phyloP scores from a whole-genome alignment of 768 basidiomycete genomes.

The Kwoniella sp. region DNA sequence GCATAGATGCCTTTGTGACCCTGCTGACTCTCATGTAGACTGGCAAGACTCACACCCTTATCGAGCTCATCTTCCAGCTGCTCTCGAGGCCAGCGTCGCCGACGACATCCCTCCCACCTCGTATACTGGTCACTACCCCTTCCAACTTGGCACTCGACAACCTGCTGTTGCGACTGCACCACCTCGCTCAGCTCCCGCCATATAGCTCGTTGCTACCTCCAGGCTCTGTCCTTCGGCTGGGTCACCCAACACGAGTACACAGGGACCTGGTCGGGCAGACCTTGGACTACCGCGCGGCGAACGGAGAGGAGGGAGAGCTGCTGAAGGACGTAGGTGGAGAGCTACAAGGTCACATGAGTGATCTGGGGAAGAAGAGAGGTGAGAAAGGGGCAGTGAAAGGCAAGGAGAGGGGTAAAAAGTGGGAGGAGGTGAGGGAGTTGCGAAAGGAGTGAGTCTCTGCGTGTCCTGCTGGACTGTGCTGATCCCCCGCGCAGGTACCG shows the following conservation, averaged over 20 bases:
- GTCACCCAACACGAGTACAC: conserved; percentile 92
- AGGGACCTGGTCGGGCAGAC: conserved; percentile 52
- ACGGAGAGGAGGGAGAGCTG: conserved; percentile 62
- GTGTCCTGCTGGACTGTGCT: background rate
- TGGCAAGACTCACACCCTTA: conserved; percentile 91
- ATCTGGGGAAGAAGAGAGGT: conserved; percentile 62
- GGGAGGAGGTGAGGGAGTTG: conserved; percentile 53
- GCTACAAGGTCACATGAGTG: conserved; percentile 63
- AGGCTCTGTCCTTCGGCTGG: conserved; percentile 68
- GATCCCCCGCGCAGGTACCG: conserved; percentile 62
- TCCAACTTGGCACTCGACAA: conserved; percentile 77
- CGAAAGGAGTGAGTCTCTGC: conserved; percentile 71
- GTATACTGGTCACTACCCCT: conserved; percentile 41
- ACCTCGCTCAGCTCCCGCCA: conserved; percentile 12
- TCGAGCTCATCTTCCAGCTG: conserved; percentile 81
- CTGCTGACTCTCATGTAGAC: conserved; percentile 56
- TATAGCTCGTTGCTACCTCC: conserved; percentile 46
- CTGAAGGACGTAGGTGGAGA: conserved; percentile 87
- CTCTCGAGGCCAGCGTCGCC: conserved; percentile 22
- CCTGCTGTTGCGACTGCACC: conserved; percentile 71
- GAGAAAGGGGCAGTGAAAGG: conserved; percentile 56
- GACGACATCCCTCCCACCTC: conserved; percentile 16
- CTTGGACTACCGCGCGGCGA: conserved; percentile 51
- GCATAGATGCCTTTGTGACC: background rate
- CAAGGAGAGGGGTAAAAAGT: conserved; percentile 57